Evolutionary conservation across 169 alveolate genomes (phyloP).

Genomic region (Plasmodium sp.): DNA sequence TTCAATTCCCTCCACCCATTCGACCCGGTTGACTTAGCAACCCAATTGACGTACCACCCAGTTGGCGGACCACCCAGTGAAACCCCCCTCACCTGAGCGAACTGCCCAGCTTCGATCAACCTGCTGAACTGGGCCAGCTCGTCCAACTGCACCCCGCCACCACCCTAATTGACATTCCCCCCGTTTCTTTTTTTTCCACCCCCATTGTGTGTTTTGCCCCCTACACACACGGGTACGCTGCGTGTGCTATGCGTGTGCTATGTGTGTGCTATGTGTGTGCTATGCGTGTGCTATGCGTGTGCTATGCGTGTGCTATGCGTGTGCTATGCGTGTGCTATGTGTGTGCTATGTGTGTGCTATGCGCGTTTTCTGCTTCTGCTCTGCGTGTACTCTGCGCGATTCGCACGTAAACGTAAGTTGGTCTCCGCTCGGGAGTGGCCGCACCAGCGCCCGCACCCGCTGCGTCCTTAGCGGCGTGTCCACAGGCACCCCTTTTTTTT

Average conservation of each 20-base stretch:
- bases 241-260: too few species aligned
- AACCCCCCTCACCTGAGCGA: not conserved
- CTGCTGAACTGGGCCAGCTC: not conserved
- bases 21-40: not conserved
- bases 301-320: not conserved
- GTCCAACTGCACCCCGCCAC: not conserved
- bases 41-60: not conserved
- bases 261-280: too few species aligned
- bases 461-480: not conserved
- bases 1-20: not conserved
- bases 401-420: not conserved
- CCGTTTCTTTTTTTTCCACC: not conserved
- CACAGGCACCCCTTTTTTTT: not conserved
- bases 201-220: not conserved
- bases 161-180: not conserved
- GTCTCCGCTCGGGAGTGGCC: not conserved
- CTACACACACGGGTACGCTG: not conserved
- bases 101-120: not conserved
- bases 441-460: not conserved
- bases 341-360: too few species aligned
- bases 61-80: not conserved
- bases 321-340: too few species aligned
- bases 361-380: too few species aligned
- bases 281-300: too few species aligned
- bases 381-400: not conserved